These are phyloP conservation scores for Pezicula carpinea DNA, from an alignment of 2,329 filamentous ascomycete genomes.

Conservation along the genomic window DNA sequence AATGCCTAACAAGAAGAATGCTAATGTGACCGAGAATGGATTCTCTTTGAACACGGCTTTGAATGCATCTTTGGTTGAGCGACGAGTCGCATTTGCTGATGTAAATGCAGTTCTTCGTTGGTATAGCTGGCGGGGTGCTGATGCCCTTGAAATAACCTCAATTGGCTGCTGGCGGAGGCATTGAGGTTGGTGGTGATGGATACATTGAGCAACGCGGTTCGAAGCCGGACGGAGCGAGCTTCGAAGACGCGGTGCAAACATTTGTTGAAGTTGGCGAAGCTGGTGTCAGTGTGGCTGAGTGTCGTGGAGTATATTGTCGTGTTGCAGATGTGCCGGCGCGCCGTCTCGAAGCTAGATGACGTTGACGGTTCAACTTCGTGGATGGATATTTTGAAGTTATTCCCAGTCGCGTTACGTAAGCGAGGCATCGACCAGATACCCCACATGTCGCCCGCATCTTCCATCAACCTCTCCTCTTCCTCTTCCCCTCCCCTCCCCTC, in stretches of 20 bases:
- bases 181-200: constrained; percentile 22
- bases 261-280: constrained; percentile 5
- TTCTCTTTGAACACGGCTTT: constrained; percentile 22
- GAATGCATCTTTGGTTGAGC: constrained; percentile 5
- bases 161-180: constrained; percentile 21
- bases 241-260: constrained; percentile 22
- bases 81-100: constrained; percentile 3
- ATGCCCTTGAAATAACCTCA: constrained; percentile 14
- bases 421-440: not conserved
- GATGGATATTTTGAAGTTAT: not conserved
- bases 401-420: not conserved
- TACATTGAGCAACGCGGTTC: constrained; percentile 19
- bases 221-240: constrained; percentile 15
- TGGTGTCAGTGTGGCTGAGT: not conserved
- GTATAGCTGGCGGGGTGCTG: constrained; percentile 16
- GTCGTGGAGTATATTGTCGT: not conserved
- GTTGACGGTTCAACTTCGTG: not conserved
- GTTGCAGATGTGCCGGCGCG: not conserved
- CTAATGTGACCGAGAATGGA: constrained; percentile 24
- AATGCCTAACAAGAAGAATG: constrained; percentile 15
- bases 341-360: not conserved
- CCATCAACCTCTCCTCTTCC: constrained; percentile 10
- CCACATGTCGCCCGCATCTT: not conserved
- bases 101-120: constrained; percentile 23
- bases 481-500: no score